A percentile compares a stretch with the other conserved stretches of the same genome.
Evolutionary conservation across 2,329 filamentous ascomycete species (phyloP).

Genomic region (Colletotrichum brevisporum): DNA sequence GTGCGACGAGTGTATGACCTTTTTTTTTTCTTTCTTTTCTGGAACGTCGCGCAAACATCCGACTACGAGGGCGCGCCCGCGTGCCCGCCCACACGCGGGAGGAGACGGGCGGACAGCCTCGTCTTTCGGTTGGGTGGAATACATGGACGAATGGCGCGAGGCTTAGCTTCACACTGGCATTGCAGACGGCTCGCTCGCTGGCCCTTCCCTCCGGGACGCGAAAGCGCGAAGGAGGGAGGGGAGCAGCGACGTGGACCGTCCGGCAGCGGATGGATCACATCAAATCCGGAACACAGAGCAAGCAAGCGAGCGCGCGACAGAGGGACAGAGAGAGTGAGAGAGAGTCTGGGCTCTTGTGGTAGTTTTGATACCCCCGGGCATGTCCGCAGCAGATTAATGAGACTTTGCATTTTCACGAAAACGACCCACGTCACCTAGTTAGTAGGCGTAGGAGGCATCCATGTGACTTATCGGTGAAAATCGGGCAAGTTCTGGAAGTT

Average conservation of each 20-base stretch:
- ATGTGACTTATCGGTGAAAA: no score
- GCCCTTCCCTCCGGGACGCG: not conserved
- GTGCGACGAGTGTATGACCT: constrained; percentile 36
- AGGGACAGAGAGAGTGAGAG: not conserved
- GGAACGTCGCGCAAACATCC: constrained; percentile 27
- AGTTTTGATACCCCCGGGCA: constrained; percentile 35
- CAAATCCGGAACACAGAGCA: not conserved
- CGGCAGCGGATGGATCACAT: constrained; percentile 24
- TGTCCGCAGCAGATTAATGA: constrained; percentile 20
- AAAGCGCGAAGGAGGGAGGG: constrained; percentile 7
- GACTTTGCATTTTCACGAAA: constrained; percentile 11
- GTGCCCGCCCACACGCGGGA: not conserved
- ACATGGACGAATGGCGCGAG: constrained; percentile 32
- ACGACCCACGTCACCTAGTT: not conserved
- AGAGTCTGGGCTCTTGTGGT: constrained; percentile 21
- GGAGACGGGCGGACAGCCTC: constrained; percentile 33
- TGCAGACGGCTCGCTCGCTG: constrained; percentile 29
- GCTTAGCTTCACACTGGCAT: constrained; percentile 26
- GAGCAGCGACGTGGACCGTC: constrained; percentile 31
- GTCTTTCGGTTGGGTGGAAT: constrained; percentile 36
- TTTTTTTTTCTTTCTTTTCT: no score
- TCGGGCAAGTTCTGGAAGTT: no score
- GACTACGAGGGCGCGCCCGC: constrained; percentile 10
- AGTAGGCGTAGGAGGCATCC: not conserved
- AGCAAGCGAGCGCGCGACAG: not conserved